These are phyloP conservation scores for Mentha longifolia DNA, from an alignment of 257 asterid species.

Conservation along the genomic window DNA sequence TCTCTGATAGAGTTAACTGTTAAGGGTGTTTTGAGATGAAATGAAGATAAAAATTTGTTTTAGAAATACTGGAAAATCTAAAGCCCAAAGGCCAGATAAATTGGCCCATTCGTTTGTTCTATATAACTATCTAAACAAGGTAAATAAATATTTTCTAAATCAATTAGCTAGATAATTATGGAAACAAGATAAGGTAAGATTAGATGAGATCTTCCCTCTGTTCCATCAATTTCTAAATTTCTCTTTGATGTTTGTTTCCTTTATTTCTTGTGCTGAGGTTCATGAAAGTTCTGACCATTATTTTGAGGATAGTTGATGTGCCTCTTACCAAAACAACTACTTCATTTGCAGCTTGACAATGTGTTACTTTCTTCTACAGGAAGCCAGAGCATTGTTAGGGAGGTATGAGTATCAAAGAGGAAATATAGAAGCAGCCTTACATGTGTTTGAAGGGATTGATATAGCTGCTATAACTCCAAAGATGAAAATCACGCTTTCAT, in stretches of 20 bases:
- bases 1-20: neutral
- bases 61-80: neutral
- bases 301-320: slow-evolving; percentile 6
- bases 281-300: slow-evolving; percentile 27
- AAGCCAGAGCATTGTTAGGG: slow-evolving; percentile 95
- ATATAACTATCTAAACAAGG: slow-evolving; percentile 7
- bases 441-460: slow-evolving; percentile 94
- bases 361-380: slow-evolving; percentile 46
- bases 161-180: neutral
- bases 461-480: slow-evolving; percentile 70
- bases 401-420: slow-evolving; percentile 92
- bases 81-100: neutral
- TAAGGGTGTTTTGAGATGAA: neutral
- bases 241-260: slow-evolving; percentile 15
- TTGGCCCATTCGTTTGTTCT: neutral
- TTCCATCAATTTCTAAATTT: neutral
- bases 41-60: neutral
- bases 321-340: neutral
- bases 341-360: slow-evolving; percentile 17
- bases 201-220: neutral
- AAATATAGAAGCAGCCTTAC: slow-evolving; percentile 85
- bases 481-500: slow-evolving; percentile 70
- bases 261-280: neutral
- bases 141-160: neutral
- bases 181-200: neutral